Conservation (phyloP, 108 stramenopile species). For the Skeletonema menzelii region DNA sequence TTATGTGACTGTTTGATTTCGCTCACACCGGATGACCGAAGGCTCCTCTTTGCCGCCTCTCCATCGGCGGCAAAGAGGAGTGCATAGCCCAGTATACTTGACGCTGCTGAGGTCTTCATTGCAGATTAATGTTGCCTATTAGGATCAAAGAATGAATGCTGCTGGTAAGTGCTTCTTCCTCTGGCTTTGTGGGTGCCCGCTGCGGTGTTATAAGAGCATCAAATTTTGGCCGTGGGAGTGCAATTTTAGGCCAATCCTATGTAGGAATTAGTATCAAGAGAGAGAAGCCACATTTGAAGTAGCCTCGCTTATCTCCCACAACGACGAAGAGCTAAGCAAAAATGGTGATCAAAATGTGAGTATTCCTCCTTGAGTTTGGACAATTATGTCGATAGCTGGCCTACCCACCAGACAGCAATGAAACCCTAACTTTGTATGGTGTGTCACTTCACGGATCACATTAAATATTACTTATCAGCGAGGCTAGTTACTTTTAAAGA, state of each 20-base stretch:
- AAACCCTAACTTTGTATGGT: too few relatives aligned
- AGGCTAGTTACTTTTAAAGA: too few relatives aligned
- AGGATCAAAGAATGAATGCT: background rate
- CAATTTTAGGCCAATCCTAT: background rate
- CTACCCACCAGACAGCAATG: too few relatives aligned
- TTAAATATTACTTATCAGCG: background rate
- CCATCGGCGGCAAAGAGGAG: constrained; percentile 4
- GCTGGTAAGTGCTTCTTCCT: background rate
- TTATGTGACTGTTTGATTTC: background rate
- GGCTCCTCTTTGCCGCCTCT: constrained; percentile 1
- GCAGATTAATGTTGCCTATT: background rate
- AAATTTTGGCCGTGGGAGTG: background rate
- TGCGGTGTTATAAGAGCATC: background rate
- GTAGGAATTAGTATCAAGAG: too few relatives aligned
- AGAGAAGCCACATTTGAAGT: too few relatives aligned
- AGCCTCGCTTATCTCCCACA: too few relatives aligned
- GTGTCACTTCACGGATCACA: too few relatives aligned
- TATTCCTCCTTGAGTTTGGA: too few relatives aligned
- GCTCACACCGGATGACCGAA: background rate
- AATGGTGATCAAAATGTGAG: too few relatives aligned
- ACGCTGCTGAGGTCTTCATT: background rate
- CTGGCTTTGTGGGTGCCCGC: background rate
- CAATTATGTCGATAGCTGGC: too few relatives aligned
- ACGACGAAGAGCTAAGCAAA: too few relatives aligned
- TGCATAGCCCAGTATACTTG: background rate